A percentile compares a stretch with the other conserved stretches of the same genome.
Conservation (phyloP, 176 grass and related monocot species). For the Bonia amplexicaulis region DNA sequence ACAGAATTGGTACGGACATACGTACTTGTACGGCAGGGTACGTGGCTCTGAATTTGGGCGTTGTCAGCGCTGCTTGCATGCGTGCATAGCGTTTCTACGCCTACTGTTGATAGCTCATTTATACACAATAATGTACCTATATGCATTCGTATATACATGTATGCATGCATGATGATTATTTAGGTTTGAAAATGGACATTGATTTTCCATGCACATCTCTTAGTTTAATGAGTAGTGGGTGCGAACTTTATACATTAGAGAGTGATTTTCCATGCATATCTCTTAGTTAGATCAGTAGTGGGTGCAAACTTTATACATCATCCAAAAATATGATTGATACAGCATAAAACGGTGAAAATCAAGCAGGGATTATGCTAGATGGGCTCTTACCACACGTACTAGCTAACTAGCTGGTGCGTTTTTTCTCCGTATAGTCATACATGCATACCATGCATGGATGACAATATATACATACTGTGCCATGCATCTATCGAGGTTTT, state of each 20-base stretch:
- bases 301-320: background rate
- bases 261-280: background rate
- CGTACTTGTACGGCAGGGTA: background rate
- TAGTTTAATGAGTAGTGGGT: background rate
- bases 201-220: background rate
- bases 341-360: background rate
- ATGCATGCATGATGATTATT: background rate
- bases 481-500: background rate
- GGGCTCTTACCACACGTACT: background rate
- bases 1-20: background rate
- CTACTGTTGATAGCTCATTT: background rate
- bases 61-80: background rate
- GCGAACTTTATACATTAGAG: background rate
- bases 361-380: background rate
- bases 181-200: background rate
- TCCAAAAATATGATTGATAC: background rate
- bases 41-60: background rate
- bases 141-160: background rate
- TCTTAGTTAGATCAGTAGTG: background rate
- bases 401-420: background rate
- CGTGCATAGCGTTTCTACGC: background rate
- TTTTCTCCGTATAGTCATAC: background rate
- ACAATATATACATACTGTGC: background rate
- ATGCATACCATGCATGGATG: background rate
- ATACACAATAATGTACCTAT: background rate